These are phyloP conservation scores for Trichoderma brevicompactum DNA, from an alignment of 2,329 filamentous ascomycete genomes.

Conservation along the genomic window DNA sequence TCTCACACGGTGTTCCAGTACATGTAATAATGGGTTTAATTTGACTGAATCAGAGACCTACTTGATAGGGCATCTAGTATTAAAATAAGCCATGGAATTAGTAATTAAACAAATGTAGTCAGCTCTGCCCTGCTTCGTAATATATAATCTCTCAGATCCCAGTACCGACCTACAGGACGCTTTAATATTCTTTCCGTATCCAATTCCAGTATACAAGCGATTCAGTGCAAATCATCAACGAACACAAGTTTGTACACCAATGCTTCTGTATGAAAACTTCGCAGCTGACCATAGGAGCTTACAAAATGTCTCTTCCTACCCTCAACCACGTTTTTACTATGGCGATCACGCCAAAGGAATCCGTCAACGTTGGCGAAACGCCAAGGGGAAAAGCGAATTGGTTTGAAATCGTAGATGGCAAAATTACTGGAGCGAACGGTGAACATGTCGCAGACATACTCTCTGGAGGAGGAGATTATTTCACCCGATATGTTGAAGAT, in stretches of 20 bases:
- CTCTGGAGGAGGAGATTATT: conserved; percentile 15
- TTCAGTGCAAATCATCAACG: neutral
- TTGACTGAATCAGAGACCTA: neutral
- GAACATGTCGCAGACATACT: neutral
- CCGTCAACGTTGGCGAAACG: neutral
- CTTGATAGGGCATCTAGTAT: neutral
- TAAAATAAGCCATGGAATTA: neutral
- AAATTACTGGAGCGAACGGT: neutral
- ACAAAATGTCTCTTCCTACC: conserved; percentile 1
- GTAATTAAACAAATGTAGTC: neutral
- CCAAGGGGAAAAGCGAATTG: conserved; percentile 21
- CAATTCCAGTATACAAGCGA: neutral
- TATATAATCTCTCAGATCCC: neutral
- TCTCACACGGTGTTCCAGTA: neutral
- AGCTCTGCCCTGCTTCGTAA: neutral
- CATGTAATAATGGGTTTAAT: neutral
- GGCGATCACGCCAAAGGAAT: conserved; percentile 7
- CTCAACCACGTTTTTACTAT: conserved; percentile 18
- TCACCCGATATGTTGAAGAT: conserved; percentile 17
- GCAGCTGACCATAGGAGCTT: neutral
- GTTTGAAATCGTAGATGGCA: conserved; percentile 13
- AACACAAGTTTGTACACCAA: neutral
- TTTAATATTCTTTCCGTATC: too few relatives aligned
- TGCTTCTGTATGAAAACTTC: too few relatives aligned
- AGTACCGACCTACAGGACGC: too few relatives aligned